These are phyloP conservation scores for Favolaschia claudopus DNA, from an alignment of 768 basidiomycete species.

Conservation along the genomic window DNA sequence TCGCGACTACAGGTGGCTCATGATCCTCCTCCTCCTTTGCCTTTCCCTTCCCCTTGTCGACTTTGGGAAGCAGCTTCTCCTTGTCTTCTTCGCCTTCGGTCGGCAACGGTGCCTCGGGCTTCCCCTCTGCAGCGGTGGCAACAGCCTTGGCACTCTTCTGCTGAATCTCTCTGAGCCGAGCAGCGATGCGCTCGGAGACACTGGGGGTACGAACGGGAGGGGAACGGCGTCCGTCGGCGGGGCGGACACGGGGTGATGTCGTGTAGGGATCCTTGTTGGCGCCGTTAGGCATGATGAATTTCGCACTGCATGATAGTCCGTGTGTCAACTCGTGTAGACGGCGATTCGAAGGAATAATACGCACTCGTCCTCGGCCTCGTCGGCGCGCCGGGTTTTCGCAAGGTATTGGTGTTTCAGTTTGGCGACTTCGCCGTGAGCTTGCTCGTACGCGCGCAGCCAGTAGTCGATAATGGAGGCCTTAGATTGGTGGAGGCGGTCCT, in stretches of 20 bases:
- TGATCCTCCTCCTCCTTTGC: slow-evolving; percentile 51
- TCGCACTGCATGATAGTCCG: slow-evolving; percentile 64
- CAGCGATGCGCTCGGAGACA: slow-evolving; percentile 87
- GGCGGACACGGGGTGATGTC: slow-evolving; percentile 73
- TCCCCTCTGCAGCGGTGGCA: slow-evolving; percentile 40
- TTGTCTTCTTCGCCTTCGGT: slow-evolving; percentile 40
- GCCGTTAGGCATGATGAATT: slow-evolving; percentile 83
- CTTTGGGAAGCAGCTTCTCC: slow-evolving; percentile 54
- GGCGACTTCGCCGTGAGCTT: slow-evolving; percentile 68
- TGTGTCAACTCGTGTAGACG: slow-evolving; percentile 26
- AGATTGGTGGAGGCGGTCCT: slow-evolving; percentile 71
- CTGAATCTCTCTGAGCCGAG: slow-evolving; percentile 83
- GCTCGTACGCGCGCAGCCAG: slow-evolving; percentile 76
- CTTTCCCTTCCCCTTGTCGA: slow-evolving; percentile 89
- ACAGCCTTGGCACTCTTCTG: slow-evolving; percentile 51
- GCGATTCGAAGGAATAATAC: slow-evolving; percentile 39
- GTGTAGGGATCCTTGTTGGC: slow-evolving; percentile 78
- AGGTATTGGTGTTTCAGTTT: slow-evolving; percentile 83
- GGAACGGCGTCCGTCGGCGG: slow-evolving; percentile 59
- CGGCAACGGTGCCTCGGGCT: slow-evolving; percentile 40
- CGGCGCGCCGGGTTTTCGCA: slow-evolving; percentile 80
- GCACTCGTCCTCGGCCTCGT: slow-evolving; percentile 95
- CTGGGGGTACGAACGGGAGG: slow-evolving; percentile 74
- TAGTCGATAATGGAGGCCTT: slow-evolving; percentile 66
- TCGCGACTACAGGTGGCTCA: slow-evolving; percentile 47